Conservation (phyloP, 371 early-diverging fungal species). For the Dichotomocladium elegans region DNA sequence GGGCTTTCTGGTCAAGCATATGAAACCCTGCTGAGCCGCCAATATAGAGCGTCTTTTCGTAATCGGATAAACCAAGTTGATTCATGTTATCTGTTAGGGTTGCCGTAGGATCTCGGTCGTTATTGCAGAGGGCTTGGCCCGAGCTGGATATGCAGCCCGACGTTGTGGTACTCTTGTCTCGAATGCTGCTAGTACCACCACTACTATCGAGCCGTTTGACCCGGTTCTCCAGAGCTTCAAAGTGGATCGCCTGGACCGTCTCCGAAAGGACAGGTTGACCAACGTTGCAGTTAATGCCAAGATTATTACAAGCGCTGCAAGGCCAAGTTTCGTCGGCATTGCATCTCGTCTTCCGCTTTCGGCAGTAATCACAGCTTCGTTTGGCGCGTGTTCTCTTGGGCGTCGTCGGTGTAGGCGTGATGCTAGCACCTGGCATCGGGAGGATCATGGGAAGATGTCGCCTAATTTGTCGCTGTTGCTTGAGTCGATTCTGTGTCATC, state of each 20-base stretch:
- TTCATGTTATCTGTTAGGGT: neutral
- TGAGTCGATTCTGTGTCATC: too few relatives aligned
- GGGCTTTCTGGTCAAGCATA: constrained; percentile 11
- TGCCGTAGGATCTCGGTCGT: neutral
- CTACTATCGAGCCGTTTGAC: constrained; percentile 25
- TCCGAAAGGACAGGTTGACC: too few relatives aligned
- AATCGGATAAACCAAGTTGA: constrained; percentile 25
- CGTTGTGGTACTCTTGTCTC: neutral
- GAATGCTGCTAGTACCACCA: neutral
- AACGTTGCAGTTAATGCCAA: constrained; percentile 5
- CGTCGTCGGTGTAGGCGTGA: neutral
- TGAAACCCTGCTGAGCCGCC: constrained; percentile 38
- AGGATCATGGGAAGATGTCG: neutral
- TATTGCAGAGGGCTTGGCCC: neutral
- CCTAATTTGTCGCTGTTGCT: neutral
- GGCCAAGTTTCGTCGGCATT: constrained; percentile 9
- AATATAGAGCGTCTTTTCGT: constrained; percentile 33
- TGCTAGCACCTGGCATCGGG: neutral
- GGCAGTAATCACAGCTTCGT: constrained; percentile 17
- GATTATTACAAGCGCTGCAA: constrained; percentile 10
- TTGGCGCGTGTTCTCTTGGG: constrained; percentile 16
- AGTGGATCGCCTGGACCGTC: constrained; percentile 12
- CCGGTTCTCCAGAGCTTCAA: constrained; percentile 29
- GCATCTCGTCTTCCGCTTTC: constrained; percentile 14
- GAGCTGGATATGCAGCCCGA: neutral